Conservation (phyloP, 2,329 filamentous ascomycete genomes). For the Monosporascus sp. region DNA sequence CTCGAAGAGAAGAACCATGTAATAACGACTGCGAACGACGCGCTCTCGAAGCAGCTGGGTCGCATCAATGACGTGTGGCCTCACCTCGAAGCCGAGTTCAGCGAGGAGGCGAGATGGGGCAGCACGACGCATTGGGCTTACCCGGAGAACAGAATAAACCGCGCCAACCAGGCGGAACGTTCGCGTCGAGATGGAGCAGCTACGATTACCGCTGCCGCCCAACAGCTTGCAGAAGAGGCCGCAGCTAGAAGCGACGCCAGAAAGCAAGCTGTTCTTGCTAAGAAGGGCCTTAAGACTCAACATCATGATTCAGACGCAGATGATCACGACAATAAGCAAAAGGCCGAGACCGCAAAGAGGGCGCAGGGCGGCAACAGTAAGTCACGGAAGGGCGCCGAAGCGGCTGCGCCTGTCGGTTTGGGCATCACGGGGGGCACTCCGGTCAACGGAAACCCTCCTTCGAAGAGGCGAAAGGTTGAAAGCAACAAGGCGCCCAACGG, state of each 20-base stretch:
- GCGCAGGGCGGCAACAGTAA: constrained; percentile 49
- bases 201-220: constrained; percentile 70
- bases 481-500: constrained; percentile 59
- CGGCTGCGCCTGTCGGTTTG: constrained; percentile 49
- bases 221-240: constrained; percentile 75
- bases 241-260: constrained; percentile 78
- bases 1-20: constrained; percentile 98
- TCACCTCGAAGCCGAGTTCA: constrained; percentile 82
- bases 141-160: constrained; percentile 68
- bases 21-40: constrained; percentile 85
- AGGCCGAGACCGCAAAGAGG: constrained; percentile 55
- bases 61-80: constrained; percentile 86
- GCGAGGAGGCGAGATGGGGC: constrained; percentile 88
- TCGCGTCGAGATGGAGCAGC: constrained; percentile 74
- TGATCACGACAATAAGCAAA: constrained; percentile 51
- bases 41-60: constrained; percentile 74
- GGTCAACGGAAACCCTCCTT: constrained; percentile 46
- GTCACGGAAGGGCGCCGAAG: constrained; percentile 55
- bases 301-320: constrained; percentile 77
- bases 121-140: constrained; percentile 95
- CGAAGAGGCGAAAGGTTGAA: constrained; percentile 79
- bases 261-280: constrained; percentile 74
- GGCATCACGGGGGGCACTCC: constrained; percentile 56
- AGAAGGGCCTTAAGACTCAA: constrained; percentile 64
- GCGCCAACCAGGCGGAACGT: constrained; percentile 63